phyloP scores from a whole-genome alignment of 768 basidiomycete species.

The Phlegmacium glaucopus region DNA sequence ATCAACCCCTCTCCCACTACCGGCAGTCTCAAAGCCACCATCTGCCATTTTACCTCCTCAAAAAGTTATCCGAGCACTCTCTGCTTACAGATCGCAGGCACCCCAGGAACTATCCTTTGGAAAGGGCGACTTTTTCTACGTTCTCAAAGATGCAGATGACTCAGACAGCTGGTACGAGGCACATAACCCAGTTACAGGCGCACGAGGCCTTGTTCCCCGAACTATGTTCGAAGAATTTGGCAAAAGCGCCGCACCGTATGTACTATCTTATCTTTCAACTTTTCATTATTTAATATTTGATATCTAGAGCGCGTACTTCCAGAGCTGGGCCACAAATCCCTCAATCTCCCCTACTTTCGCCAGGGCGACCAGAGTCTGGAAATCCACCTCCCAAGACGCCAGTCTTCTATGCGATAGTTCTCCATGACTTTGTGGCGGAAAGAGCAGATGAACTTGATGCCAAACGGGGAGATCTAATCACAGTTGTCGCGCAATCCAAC shows the following conservation, averaged over 20 bases:
- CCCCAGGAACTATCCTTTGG: constrained; percentile 88
- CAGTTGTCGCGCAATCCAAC: constrained; percentile 99
- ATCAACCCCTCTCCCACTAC: constrained; percentile 65
- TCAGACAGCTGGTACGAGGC: constrained; percentile 83
- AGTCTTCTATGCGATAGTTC: constrained; percentile 91
- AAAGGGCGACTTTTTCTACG: constrained; percentile 98
- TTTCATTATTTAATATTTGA: constrained; percentile 10
- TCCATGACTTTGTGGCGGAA: constrained; percentile 96
- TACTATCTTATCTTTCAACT: constrained; percentile 14
- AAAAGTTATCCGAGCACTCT: constrained; percentile 89
- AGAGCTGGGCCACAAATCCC: constrained; percentile 26
- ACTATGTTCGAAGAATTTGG: constrained; percentile 87
- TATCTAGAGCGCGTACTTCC: constrained; percentile 39
- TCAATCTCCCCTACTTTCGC: constrained; percentile 16
- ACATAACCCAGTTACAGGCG: constrained; percentile 88
- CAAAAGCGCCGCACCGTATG: constrained; percentile 66
- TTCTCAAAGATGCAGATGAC: constrained; percentile 67
- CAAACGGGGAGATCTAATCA: constrained; percentile 88
- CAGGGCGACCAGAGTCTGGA: constrained; percentile 19
- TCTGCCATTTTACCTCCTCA: constrained; percentile 80
- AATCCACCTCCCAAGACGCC: constrained; percentile 40
- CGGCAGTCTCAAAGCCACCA: constrained; percentile 65
- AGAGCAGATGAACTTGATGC: constrained; percentile 95
- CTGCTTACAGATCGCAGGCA: constrained; percentile 58
- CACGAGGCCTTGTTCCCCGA: constrained; percentile 88